Base-by-base conservation (phyloP, 306 rosid species). In the Fagus crenata region DNA sequence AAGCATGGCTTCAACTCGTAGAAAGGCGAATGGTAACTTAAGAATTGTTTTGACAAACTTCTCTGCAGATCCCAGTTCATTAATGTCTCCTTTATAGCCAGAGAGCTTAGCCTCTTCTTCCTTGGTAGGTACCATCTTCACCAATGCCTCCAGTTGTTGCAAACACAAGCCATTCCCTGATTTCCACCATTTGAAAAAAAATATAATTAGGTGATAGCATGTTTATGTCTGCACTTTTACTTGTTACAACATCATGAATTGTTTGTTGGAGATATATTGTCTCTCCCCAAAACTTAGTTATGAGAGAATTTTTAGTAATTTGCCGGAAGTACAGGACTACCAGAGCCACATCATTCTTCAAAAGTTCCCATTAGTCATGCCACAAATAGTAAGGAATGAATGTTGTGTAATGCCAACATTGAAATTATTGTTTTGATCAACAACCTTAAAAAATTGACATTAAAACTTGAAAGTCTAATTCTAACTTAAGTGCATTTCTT, bases 141-240 rank as follows among this genome's bases (percentile, higher is more conserved):
- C 98, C 32, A 96, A 80, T 59, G 98, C 99, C 84, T 96, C 99
- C 67, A 96, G 80, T 79, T 96, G 99, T 84, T 85, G 91, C 73
- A 89, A 81, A 49, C 85, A 60, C 83, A 96, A 75, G 3, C 97
- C 98, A 2, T 73, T 82, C 60, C 99, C 99, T 96, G 91, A 13
- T 73, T 83, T 80, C 80, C 61, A 60, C 53, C 14, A 54, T 17
- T 77, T 18, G 76, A 68, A n/a, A 35, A 56, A 41, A 51, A 33
- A 55, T 75, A 51, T 49, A 75, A 12, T 63, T 14, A 63, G 31
- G 32, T 7, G 64, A 58, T 58, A 13, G 36, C 12, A 22, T 22
- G 64, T 18, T 11, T 46, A 46, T 46, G 11, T 9, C 51, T 46
- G 51, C 51, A 46, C 51, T 46, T 0, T 46, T 7, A 46, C 7